A percentile compares a stretch with the other conserved stretches of the same genome.
phyloP scores from a whole-genome alignment of 768 basidiomycete genomes.

The Amanita thiersii region DNA sequence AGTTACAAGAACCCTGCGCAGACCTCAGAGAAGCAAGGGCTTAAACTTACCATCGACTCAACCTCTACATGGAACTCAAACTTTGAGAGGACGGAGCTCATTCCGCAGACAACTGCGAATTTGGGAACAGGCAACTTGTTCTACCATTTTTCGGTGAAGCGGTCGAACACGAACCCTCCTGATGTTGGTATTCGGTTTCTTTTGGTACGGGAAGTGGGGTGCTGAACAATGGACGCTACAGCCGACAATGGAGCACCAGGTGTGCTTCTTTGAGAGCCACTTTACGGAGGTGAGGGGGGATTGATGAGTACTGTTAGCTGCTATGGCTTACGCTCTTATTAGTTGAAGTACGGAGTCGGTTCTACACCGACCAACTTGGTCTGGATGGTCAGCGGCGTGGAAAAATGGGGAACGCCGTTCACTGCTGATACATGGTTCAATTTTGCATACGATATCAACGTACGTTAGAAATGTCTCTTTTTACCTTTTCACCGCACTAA shows the following conservation, averaged over 20 bases:
- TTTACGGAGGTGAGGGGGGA: conserved; percentile 41
- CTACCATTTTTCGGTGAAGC: conserved; percentile 56
- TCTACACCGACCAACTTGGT: conserved; percentile 40
- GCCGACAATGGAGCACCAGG: conserved; percentile 51
- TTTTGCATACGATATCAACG: conserved; percentile 60
- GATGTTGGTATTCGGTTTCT: conserved; percentile 32
- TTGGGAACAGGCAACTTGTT: conserved; percentile 49
- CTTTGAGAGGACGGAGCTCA: conserved; percentile 37
- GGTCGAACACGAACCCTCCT: conserved; percentile 38
- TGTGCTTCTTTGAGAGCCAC: conserved; percentile 56
- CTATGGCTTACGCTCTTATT: neutral
- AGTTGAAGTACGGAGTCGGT: conserved; percentile 51
- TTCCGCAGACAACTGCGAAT: conserved; percentile 40
- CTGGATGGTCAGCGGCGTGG: conserved; percentile 40
- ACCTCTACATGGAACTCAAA: conserved; percentile 50
- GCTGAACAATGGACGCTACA: conserved; percentile 13
- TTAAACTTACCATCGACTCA: conserved; percentile 46
- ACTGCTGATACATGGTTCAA: conserved; percentile 51
- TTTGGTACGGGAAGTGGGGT: neutral
- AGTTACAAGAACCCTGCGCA: conserved; percentile 53
- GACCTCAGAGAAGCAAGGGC: conserved; percentile 38
- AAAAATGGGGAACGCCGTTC: conserved; percentile 45
- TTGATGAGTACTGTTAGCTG: conserved; percentile 4
- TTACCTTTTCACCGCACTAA: neutral
- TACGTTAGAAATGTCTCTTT: conserved; percentile 25